Evolutionary conservation across 768 basidiomycete species (phyloP).

Genomic region (Suillus decipiens): DNA sequence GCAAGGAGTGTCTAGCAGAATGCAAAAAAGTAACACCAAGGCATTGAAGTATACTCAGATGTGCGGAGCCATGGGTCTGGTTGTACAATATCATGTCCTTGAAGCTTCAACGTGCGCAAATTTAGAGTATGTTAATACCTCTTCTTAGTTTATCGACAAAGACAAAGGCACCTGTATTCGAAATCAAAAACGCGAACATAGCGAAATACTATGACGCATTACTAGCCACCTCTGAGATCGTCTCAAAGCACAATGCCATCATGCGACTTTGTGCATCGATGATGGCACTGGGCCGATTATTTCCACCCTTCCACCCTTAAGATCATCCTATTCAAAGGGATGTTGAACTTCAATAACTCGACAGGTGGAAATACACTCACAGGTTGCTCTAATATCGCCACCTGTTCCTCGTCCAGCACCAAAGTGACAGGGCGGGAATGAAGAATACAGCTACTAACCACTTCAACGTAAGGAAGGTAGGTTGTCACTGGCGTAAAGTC

Average conservation of each 20-base stretch:
- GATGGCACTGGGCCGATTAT: background rate
- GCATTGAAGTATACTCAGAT: background rate
- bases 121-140: background rate
- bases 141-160: background rate
- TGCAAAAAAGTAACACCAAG: background rate
- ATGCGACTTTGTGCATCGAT: background rate
- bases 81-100: background rate
- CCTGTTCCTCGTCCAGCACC: background rate
- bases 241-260: background rate
- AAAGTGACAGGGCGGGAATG: background rate
- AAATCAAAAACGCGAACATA: too few species aligned
- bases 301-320: background rate
- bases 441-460: background rate
- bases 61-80: background rate
- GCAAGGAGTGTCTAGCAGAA: background rate
- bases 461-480: background rate
- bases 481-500: background rate
- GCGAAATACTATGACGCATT: background rate
- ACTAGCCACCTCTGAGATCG: background rate
- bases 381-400: background rate
- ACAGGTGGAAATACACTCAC: background rate
- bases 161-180: background rate
- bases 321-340: background rate
- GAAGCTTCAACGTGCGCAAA: background rate
- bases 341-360: background rate